A percentile compares a stretch with the other conserved stretches of the same genome.
These are phyloP conservation scores for Moelleriella libera DNA, from an alignment of 2,329 filamentous ascomycete species.

Conservation along the genomic window DNA sequence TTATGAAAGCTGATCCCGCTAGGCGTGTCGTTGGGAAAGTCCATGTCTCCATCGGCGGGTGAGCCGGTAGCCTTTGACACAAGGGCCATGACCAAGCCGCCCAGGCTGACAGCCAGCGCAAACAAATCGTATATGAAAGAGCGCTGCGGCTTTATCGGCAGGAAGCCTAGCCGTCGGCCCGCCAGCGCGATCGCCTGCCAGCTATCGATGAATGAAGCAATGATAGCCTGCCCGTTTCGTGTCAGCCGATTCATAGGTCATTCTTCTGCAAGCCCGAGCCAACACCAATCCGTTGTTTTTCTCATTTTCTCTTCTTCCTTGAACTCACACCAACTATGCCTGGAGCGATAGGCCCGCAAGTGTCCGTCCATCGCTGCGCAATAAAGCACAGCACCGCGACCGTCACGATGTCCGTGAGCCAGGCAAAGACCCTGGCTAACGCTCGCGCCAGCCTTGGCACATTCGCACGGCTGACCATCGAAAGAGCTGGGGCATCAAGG, in stretches of 20 bases:
- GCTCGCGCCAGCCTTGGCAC: constrained; percentile 9
- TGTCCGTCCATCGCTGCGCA: constrained; percentile 16
- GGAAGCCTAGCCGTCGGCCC: constrained; percentile 12
- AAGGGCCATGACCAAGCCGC: constrained; percentile 18
- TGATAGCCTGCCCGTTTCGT: constrained; percentile 3
- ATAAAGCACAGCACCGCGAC: constrained; percentile 17
- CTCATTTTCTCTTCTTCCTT: not conserved
- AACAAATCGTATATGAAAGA: constrained; percentile 18
- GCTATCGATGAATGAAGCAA: constrained; percentile 22
- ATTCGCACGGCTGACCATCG: constrained; percentile 1
- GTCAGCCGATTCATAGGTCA: not conserved
- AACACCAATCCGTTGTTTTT: not conserved
- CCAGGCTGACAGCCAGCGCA: constrained; percentile 16
- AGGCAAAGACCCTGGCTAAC: constrained; percentile 13
- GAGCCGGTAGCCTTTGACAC: constrained; percentile 8
- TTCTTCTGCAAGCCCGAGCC: not conserved
- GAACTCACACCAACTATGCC: constrained; percentile 18
- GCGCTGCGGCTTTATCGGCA: constrained; percentile 12
- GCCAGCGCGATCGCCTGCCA: constrained; percentile 19
- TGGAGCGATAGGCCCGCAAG: constrained; percentile 14
- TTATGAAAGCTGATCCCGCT: not conserved
- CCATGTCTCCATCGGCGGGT: not conserved
- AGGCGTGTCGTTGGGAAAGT: not conserved
- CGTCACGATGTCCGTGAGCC: constrained; percentile 16
- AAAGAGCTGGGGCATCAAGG: not conserved